Base-by-base conservation (phyloP, 192 early-diverging fungal species). In the Spizellomyces sp. region DNA sequence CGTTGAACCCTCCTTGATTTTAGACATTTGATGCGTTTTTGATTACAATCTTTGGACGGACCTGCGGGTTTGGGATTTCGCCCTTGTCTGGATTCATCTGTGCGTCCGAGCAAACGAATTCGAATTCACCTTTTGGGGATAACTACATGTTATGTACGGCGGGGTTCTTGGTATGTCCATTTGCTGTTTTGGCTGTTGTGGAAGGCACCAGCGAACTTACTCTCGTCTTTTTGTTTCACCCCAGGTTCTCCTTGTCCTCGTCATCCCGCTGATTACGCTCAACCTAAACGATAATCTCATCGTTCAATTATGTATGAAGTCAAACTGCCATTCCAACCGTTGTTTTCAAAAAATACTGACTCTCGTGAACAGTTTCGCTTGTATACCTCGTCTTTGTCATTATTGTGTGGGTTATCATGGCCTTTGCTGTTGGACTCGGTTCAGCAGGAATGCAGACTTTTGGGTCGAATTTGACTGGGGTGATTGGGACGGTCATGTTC, bases 221-320 rank as follows among this genome's bases (percentile, higher is more conserved):
- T 9, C 8, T 19, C 8, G 43, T 43, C 67, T 46, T 72, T 63
- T 65, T 75, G 67, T 3, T 36, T 36, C 27, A 36, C 27, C 27
- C 27, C 3, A 36, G 27, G 27, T 36, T 36, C 27, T 36, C 27
- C 52, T 71, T 14, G 73, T 71, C 1, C 69, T 91, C 70, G 81
- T 90, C 5, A 52, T 86, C 15, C 89, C 90, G 14, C 66, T 89
- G 6, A 82, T 86, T 12, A 64, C 84, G 8, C 78, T 91, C 62
- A 83, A 88, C 50, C 71, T 92, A 8, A 85, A 86, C 41, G 89
- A 91, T 45, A 92, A 91, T 64, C 83, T 92, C 62, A 86, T 84
- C 57, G 71, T 92, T 6, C 90, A 92, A 67, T 76, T 83, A 42
- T 58, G 80, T 81, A 71, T 10, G 69, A 6, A 21, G n/a, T 27